phyloP scores from a whole-genome alignment of 345 rosid genomes.

The Noccaea bulbosa region DNA sequence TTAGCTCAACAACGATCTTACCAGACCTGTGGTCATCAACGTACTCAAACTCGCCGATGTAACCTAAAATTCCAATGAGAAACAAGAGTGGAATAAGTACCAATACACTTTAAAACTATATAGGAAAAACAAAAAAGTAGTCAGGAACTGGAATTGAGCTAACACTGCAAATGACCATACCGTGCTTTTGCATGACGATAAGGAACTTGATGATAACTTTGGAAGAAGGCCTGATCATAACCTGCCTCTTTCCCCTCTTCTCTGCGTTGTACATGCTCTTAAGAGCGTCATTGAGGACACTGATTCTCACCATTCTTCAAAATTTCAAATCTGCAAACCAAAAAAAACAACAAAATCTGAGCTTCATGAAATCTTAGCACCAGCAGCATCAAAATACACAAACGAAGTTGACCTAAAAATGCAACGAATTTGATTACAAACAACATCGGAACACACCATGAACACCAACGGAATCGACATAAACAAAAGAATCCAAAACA shows the following conservation, averaged over 20 bases:
- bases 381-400: too few species aligned
- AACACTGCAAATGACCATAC: slow-evolving; percentile 11
- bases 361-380: neutral
- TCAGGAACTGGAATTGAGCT: neutral
- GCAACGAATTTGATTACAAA: neutral
- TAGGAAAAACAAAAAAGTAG: neutral
- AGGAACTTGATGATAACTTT: slow-evolving; percentile 47
- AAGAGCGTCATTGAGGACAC: slow-evolving; percentile 40
- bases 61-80: slow-evolving; percentile 24
- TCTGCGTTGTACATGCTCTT: slow-evolving; percentile 45
- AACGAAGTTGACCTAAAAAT: too few species aligned
- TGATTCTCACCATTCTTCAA: slow-evolving; percentile 42
- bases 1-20: slow-evolving; percentile 44
- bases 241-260: slow-evolving; percentile 45
- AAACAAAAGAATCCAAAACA: neutral
- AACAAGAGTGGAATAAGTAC: neutral
- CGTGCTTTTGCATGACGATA: slow-evolving; percentile 42
- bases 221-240: slow-evolving; percentile 45
- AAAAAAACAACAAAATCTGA: neutral
- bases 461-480: neutral
- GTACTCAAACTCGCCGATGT: slow-evolving; percentile 47
- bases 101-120: neutral
- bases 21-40: slow-evolving; percentile 48
- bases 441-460: neutral
- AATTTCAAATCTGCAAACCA: slow-evolving; percentile 3